Evolutionary conservation across 257 asterid genomes (phyloP), one percentile per base, ranked within the genome.

Genomic region (Apocynum venetum): DNA sequence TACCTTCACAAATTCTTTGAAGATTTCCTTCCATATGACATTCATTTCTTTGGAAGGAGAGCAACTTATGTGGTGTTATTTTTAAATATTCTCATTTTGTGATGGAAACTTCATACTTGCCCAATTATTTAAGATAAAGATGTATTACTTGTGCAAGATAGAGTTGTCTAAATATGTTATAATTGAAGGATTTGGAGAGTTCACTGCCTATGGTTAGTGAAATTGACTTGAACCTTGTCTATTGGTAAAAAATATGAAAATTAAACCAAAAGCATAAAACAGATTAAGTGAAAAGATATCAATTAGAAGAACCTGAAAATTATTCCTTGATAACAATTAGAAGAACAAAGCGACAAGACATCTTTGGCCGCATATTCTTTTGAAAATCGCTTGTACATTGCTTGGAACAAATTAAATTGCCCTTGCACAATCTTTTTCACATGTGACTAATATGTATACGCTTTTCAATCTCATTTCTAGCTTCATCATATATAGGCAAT

Each of bases 371-470:
- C 91, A 82, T 86, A 83, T 77, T 93, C 97, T 83, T 91, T 88
- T 35, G 90, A 51, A 83, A 79, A 70, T 71, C 96, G 93, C 65
- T 70, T 80, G 77, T 91, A 93, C 92, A 86, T 86, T 72, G 76
- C 79, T 31, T 81, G 90, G 80, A 93, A 91, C 83, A 91, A 85
- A 82, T 85, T 71, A 77, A 84, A 89, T 61, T 93, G 97, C 74
- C 97, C 97, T 72, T 84, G 87, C 71, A 93, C 93, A 73, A 93
- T 91, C 84, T 93, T 93, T 60, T 85, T 85, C 84, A 92, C 96
- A 92, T 92, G 86, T 73, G 64, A 56, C 74, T 49, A 14, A 57
- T 52, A 36, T 72, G 35, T 36, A 25, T 51, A 2, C 2, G 31
- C 31, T 25, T 25, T 25, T 25, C 31, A 25, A 25, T 25, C 31